Conservation (phyloP, 2,329 filamentous ascomycete species). For the Aspergillus sp. region DNA sequence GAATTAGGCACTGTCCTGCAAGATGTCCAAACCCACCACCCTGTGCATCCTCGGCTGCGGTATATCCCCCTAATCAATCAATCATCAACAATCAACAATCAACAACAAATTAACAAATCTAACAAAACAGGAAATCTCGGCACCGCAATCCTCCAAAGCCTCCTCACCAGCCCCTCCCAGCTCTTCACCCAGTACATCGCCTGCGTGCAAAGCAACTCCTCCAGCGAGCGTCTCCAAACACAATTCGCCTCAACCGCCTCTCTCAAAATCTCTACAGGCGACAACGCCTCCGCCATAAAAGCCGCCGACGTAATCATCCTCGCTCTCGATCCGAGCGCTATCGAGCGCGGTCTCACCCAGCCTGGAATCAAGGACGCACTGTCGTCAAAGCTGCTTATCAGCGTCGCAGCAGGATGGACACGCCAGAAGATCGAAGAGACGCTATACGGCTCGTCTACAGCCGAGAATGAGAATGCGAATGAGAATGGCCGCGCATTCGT, state of each 20-base stretch:
- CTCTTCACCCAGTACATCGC: conserved; percentile 40
- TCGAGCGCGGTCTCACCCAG: conserved; percentile 39
- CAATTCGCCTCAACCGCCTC: conserved; percentile 33
- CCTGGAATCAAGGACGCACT: conserved; percentile 42
- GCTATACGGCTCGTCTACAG: conserved; percentile 28
- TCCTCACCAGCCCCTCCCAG: conserved; percentile 22
- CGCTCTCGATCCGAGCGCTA: conserved; percentile 48
- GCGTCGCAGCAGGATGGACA: conserved; percentile 53
- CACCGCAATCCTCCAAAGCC: conserved; percentile 37
- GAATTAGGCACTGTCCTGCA: too few species aligned
- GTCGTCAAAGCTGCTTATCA: conserved; percentile 44
- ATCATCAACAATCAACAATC: too few species aligned
- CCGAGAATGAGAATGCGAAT: conserved; percentile 5
- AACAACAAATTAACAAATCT: too few species aligned
- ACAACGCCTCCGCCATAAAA: conserved; percentile 32
- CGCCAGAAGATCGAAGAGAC: conserved; percentile 39
- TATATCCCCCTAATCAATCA: background rate
- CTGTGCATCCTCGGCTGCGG: conserved; percentile 22
- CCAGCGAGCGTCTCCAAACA: conserved; percentile 32
- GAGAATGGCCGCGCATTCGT: conserved; percentile 27
- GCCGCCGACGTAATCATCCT: conserved; percentile 47
- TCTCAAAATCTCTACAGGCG: conserved; percentile 36
- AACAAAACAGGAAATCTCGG: conserved; percentile 38
- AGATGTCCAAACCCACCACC: background rate
- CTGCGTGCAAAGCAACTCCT: conserved; percentile 43